Base-by-base conservation (phyloP, 306 rosid species). In the Nissolia schottii region DNA sequence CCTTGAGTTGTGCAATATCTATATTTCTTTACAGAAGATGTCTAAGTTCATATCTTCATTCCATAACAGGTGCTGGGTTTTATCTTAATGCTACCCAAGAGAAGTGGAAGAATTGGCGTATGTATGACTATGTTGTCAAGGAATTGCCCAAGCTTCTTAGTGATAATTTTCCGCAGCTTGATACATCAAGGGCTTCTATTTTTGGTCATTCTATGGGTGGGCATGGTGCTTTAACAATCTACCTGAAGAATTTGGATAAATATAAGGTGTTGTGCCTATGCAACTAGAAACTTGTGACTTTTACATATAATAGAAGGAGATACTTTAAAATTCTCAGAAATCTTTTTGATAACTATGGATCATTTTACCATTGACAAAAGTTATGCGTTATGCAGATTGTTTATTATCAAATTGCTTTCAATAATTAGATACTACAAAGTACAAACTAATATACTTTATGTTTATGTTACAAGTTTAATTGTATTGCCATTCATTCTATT, bases 171-270 rank as follows among this genome's bases (percentile, higher is more conserved):
- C 88, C 94, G 1, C 84, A 87, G 87, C 97, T 94, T 54, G 90
- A 94, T 66, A 80, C 91, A 40, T 87, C 86, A 11, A 85, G 81
- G 50, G 98, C 97, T 29, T 93, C 97, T 23, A 82, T 93, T 76
- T 89, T 43, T 83, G 98, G 98, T 51, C 98, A 93, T 75, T 93
- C 98, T 58, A 93, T 93, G 98, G 98, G 98, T 8, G 97, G 98
- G 12, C 97, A 93, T 77, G 97, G 98, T 70, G 97, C 98, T 80
- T 65, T 93, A 32, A 91, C 94, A 37, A 86, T 93, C 77, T 93
- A 86, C 88, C 85, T 91, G 70, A 93, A 80, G 81, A 93, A 93
- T 75, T 70, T 79, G 63, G 92, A 89, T 75, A 93, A 93, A 57
- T 93, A 91, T 77, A 93, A 93, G 98, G 98, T 90, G 68, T 46